Percentiles rank a stretch among this genome's conserved stretches.
phyloP scores from a whole-genome alignment of 345 rosid genomes.

The Populus pruinosa region DNA sequence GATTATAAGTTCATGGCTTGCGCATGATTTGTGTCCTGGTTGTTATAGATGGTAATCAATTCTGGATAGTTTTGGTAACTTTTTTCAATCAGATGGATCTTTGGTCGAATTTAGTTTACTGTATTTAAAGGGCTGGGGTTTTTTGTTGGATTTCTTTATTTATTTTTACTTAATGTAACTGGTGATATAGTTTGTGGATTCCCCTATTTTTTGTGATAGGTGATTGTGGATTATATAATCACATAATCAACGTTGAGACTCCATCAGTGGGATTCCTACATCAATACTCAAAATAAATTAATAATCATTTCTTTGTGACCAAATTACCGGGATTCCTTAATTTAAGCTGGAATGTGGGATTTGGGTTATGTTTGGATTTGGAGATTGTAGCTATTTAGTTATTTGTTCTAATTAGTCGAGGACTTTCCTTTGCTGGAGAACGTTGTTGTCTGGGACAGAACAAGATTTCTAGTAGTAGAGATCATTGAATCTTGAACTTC shows the following conservation, averaged over 20 bases:
- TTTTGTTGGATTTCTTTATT: not conserved
- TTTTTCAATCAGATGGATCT: not conserved
- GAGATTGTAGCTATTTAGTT: not conserved
- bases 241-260: not conserved
- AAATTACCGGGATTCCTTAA: not conserved
- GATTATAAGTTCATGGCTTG: not conserved
- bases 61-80: not conserved
- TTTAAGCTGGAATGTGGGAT: not conserved
- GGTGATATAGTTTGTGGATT: not conserved
- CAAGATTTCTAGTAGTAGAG: not conserved
- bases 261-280: not conserved
- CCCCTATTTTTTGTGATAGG: not conserved
- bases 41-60: not conserved
- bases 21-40: not conserved
- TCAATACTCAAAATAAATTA: not conserved
- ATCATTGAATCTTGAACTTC: not conserved
- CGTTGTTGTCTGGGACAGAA: not conserved
- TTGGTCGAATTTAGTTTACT: not conserved
- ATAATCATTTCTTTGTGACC: not conserved
- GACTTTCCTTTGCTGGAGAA: not conserved
- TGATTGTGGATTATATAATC: not conserved
- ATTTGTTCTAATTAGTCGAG: not conserved
- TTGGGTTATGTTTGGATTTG: not conserved
- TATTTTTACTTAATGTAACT: not conserved
- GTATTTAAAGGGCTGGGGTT: not conserved